Conservation (phyloP, 305 asterid genomes). For the Rubia tinctorum region DNA sequence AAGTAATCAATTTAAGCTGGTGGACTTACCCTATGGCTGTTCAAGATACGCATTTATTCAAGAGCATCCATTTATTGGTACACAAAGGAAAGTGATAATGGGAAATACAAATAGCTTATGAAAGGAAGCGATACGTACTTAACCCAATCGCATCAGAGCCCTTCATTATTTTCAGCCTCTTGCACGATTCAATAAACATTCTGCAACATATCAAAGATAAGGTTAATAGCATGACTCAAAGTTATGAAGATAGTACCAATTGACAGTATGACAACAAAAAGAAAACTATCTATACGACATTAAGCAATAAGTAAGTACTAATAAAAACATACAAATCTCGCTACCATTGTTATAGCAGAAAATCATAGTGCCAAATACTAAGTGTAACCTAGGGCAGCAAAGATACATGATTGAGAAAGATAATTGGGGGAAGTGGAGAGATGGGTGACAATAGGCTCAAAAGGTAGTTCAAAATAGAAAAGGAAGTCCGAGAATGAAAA, state of each 20-base stretch:
- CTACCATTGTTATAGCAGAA: not conserved
- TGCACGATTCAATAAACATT: constrained; percentile 85
- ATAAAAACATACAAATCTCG: not conserved
- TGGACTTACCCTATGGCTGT: not conserved
- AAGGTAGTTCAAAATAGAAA: not conserved
- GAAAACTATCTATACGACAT: not conserved
- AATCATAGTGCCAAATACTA: not conserved
- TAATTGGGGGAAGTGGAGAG: not conserved
- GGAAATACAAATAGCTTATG: not conserved
- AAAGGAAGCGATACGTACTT: constrained; percentile 36
- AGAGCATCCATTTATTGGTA: not conserved
- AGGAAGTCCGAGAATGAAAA: not conserved
- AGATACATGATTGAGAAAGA: not conserved
- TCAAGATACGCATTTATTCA: not conserved
- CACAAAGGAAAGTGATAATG: not conserved
- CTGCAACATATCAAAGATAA: constrained; percentile 25
- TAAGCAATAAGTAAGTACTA: not conserved
- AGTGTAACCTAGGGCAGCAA: not conserved
- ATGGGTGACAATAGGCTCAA: not conserved
- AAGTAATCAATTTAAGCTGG: not conserved
- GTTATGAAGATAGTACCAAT: not conserved
- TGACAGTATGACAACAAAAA: not conserved
- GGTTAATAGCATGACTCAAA: not conserved
- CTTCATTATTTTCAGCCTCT: constrained; percentile 81
- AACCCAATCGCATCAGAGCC: constrained; percentile 88